Conservation (phyloP, 176 grass and related monocot genomes). For the Puya raimondii region DNA sequence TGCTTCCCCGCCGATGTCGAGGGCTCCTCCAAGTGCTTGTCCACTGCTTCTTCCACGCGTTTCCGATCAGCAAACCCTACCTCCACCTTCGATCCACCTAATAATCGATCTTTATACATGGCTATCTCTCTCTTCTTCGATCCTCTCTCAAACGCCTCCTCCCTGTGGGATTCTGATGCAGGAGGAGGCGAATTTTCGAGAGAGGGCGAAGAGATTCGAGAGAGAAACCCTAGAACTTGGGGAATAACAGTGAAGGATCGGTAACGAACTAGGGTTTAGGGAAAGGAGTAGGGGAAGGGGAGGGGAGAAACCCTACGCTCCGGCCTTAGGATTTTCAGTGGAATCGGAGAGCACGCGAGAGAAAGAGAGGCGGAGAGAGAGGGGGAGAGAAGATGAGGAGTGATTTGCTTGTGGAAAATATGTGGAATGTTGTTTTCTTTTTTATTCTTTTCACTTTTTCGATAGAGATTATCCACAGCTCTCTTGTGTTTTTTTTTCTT, state of each 20-base stretch:
- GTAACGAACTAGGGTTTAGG: background rate
- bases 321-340: background rate
- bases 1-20: conserved; percentile 43
- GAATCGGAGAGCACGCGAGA: background rate
- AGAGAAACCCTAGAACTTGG: background rate
- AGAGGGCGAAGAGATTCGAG: background rate
- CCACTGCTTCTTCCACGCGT: conserved; percentile 73
- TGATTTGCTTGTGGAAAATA: no score
- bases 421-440: no score
- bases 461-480: no score
- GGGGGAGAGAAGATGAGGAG: no score
- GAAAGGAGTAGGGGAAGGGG: background rate
- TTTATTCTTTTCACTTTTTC: no score
- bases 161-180: no score
- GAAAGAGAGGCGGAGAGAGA: no score
- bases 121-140: conserved; percentile 4
- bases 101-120: conserved; percentile 48
- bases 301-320: background rate
- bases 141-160: background rate
- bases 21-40: conserved; percentile 68
- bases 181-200: background rate
- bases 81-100: conserved; percentile 15
- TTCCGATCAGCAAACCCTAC: conserved; percentile 54
- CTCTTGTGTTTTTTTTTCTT: no score
- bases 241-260: background rate